Conservation (phyloP, 129 eudicot genomes). For the Tagetes patula region DNA sequence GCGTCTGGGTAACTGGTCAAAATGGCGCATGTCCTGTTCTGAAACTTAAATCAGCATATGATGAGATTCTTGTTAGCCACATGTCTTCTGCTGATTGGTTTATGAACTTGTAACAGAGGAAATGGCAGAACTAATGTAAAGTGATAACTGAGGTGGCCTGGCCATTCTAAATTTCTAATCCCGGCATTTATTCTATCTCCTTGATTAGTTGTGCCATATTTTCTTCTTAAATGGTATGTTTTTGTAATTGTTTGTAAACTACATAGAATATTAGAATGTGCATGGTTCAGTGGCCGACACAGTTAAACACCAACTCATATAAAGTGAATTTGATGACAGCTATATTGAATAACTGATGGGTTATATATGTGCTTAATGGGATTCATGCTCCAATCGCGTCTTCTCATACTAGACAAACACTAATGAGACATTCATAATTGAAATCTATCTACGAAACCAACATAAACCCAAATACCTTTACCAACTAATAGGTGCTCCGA, state of each 20-base stretch:
- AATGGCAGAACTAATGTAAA: conserved; percentile 47
- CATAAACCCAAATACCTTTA: neutral
- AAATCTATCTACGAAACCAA: too few relatives aligned
- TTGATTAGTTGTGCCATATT: neutral
- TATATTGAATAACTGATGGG: too few relatives aligned
- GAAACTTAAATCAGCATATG: neutral
- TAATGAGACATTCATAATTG: neutral
- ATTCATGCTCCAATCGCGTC: too few relatives aligned
- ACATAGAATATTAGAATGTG: too few relatives aligned
- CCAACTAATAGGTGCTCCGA: neutral
- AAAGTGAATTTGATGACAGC: too few relatives aligned
- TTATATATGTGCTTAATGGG: too few relatives aligned
- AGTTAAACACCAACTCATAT: too few relatives aligned
- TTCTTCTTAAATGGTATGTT: neutral
- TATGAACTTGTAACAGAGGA: conserved; percentile 44
- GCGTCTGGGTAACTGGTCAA: neutral
- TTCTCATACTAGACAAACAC: neutral
- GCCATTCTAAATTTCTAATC: neutral
- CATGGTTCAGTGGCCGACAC: too few relatives aligned
- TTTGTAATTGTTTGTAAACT: neutral
- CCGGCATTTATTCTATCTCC: neutral
- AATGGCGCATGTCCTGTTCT: neutral
- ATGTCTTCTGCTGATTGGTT: neutral
- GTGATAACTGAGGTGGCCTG: neutral
- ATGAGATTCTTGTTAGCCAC: neutral